Percentiles rank a stretch among this genome's conserved stretches.
Evolutionary conservation across 805 yeast genomes (phyloP).

Genomic region (Ogataea thermomethanolica): DNA sequence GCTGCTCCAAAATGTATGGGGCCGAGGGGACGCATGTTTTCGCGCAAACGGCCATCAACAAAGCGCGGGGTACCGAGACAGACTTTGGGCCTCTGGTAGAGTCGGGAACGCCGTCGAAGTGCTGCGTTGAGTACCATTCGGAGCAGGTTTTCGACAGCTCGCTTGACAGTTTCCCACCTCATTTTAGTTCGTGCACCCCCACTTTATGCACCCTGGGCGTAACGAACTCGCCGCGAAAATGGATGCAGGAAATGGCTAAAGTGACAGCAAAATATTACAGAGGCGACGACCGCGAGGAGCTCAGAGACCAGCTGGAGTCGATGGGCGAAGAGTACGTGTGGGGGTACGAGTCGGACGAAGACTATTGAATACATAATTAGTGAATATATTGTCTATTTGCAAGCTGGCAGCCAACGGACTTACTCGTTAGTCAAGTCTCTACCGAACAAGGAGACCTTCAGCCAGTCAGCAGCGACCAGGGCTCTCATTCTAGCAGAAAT

Average conservation of each 20-base stretch:
- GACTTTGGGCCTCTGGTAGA: not conserved
- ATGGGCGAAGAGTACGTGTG: conserved; percentile 45
- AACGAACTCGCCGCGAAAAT: conserved; percentile 24
- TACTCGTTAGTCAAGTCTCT: conserved; percentile 54
- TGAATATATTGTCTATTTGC: conserved; percentile 8
- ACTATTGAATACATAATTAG: conserved; percentile 16
- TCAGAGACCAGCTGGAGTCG: conserved; percentile 45
- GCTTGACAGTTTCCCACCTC: conserved; percentile 34
- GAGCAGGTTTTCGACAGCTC: conserved; percentile 12
- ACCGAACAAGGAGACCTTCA: conserved; percentile 48
- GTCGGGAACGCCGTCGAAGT: conserved; percentile 13
- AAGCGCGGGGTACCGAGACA: not conserved
- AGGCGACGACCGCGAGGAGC: conserved; percentile 51
- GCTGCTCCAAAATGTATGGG: conserved; percentile 3
- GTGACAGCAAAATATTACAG: conserved; percentile 27
- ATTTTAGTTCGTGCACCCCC: conserved; percentile 15
- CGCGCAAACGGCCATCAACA: conserved; percentile 25
- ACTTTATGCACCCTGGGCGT: conserved; percentile 19
- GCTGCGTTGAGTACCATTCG: conserved; percentile 14
- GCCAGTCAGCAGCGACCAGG: conserved; percentile 50
- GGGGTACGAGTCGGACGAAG: conserved; percentile 47
- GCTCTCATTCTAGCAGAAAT: conserved; percentile 51
- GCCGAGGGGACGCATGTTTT: conserved; percentile 21
- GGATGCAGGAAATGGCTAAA: conserved; percentile 24
- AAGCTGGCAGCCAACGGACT: not conserved